Evolutionary conservation across 176 grass and related monocot genomes (phyloP), one percentile per base, ranked within the genome.

Genomic region (Alloteropsis semialata): DNA sequence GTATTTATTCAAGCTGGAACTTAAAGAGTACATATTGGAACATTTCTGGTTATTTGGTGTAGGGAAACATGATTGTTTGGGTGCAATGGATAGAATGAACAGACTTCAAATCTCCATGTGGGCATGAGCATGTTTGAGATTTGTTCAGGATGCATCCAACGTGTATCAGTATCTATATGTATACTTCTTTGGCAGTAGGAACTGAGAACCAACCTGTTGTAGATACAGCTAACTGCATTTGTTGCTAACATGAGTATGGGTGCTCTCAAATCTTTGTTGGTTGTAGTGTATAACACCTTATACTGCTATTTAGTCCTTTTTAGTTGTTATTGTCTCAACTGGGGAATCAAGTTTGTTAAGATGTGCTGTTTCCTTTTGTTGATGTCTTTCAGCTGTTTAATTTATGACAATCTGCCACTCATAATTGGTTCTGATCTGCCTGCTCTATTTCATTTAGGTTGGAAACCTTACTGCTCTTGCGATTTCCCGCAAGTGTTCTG

Each of bases 401-500:
- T 29, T 12, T 45, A 30, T 60, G 65, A 42, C 34, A 72, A 33
- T 49, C 44, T 43, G 7, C 7, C 22, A 19, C 49, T 27, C 10
- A n/a, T 78, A 64, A 63, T 51, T 27, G 54, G 9, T 18, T 86
- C 15, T 80, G 22, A n/a, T 61, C 64, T 80, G 42, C 14, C 64
- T 80, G 42, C 14, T 91, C 28, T 53, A 33, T 77, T 80, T 80
- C 32, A 60, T 81, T 44, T 79, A 99, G 96, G 91, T 67, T 86
- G 91, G 89, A 79, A 69, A 99, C 57, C 87, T 92, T 61, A 96
- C 96, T 75, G 93, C 96, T 59, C 59, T 68, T 57, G 93, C 96
- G 10, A 99, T 99, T 63, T 92, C 87, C 39, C 29, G n/a, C 14
- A 90, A 67, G 19, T 97, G 95, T 80, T 90, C 82, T 27, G 9